Evolutionary conservation across 2,329 filamentous ascomycete genomes (phyloP).

Genomic region (Penicillium corylophilum): DNA sequence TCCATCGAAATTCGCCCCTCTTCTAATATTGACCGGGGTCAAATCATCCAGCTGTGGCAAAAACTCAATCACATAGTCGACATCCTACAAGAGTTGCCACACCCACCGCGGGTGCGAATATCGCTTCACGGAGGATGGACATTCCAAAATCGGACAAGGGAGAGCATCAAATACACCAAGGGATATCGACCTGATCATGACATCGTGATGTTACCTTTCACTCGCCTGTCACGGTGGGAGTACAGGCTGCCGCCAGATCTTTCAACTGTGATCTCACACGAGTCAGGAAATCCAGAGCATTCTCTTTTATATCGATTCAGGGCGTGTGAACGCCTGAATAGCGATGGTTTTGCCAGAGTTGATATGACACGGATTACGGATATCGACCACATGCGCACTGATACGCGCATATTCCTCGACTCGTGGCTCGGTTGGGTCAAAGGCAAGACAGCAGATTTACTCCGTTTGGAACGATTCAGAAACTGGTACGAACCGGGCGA

Average conservation of each 20-base stretch:
- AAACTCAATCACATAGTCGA: not conserved
- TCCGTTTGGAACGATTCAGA: no score
- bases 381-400: no score
- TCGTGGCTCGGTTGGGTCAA: no score
- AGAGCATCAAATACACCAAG: not conserved
- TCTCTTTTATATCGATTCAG: not conserved
- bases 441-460: no score
- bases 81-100: not conserved
- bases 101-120: not conserved
- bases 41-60: not conserved
- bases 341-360: no score
- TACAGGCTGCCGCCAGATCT: not conserved
- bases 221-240: conserved; percentile 1
- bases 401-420: no score
- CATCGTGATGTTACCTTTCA: conserved; percentile 3
- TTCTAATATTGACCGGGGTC: not conserved
- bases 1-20: not conserved
- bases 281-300: not conserved
- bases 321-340: not conserved
- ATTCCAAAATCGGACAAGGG: not conserved
- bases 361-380: no score
- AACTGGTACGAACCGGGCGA: no score
- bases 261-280: not conserved
- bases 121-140: not conserved
- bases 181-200: conserved; percentile 2